Evolutionary conservation across 2,329 filamentous ascomycete species (phyloP), one percentile per base, ranked within the genome.

Genomic region (Xylaria sp.): DNA sequence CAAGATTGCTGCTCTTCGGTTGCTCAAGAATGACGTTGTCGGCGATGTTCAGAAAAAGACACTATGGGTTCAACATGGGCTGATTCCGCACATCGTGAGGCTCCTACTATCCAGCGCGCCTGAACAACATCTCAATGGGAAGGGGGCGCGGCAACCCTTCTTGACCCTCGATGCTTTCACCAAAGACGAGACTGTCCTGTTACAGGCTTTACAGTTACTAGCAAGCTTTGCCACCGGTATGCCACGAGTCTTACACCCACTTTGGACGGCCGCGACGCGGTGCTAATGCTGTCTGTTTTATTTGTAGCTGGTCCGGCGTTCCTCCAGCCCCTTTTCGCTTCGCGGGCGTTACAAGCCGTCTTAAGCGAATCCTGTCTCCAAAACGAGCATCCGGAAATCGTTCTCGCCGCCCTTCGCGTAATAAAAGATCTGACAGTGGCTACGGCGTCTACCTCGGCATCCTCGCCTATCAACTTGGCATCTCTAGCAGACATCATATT

Each of bases 21-120:
- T 85, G 50, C 83, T 99, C 35, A 98, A 97, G 83, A 96, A 97
- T 80, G 92, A 96, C 71, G 87, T 97, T 57, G 90, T 97, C 69
- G 96, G 96, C 27, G 93, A 98, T 80, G 87, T 92, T 40, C 90
- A 95, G 79, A 91, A 91, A 79, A 99, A 99, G 81, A 91, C 95
- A 80, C 81, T 88, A 65, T 94, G 91, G 84, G 86, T 98, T 48
- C 84, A 84, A 66, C 82, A 88, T 63, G 94, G 94, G 21, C 84
- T 93, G 32, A 81, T 96, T 55, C 86, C 88, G 62, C 86, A 87
- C 40, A 82, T 86, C 64, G 85, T 84, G 76, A 81, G 78, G 74
- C 84, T 83, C 70, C 83, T 86, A 78, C 79, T 79, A 57, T 72
- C 78, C 16, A 76, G 75, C 60, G 71, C 78, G 9, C 67, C 75